phyloP scores from a whole-genome alignment of 2,329 filamentous ascomycete genomes.

The Stagonosporopsis tanaceti region DNA sequence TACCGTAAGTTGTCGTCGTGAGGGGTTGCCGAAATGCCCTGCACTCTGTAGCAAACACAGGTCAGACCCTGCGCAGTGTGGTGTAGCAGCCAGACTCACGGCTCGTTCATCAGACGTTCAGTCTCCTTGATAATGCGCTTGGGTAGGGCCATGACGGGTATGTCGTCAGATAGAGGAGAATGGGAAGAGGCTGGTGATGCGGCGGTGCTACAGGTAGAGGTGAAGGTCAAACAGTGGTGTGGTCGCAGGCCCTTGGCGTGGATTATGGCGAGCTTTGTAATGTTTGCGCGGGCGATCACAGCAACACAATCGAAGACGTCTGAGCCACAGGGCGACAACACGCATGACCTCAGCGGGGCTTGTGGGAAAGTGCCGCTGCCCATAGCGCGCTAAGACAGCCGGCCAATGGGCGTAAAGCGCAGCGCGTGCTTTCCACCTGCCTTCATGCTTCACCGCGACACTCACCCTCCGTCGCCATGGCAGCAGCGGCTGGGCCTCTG shows the following conservation, averaged over 20 bases:
- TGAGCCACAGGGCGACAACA: conserved; percentile 20
- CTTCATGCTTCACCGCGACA: conserved; percentile 14
- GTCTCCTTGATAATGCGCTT: conserved; percentile 99
- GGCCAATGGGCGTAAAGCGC: conserved; percentile 9
- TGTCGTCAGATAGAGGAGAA: background rate
- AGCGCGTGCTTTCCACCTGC: conserved; percentile 19
- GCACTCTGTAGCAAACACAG: conserved; percentile 68
- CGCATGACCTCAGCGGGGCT: conserved; percentile 23
- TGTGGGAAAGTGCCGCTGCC: conserved; percentile 18
- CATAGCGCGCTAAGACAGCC: background rate
- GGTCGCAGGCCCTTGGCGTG: background rate
- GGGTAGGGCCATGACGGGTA: conserved; percentile 70
- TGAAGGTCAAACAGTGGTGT: background rate
- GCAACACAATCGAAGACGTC: conserved; percentile 13
- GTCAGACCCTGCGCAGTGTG: conserved; percentile 5
- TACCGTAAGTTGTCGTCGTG: conserved; percentile 98
- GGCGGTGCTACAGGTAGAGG: background rate
- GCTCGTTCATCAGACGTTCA: conserved; percentile 93
- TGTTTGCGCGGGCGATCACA: conserved; percentile 13
- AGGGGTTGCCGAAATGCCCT: conserved; percentile 92
- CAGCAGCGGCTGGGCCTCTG: conserved; percentile 34
- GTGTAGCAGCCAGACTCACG: conserved; percentile 65
- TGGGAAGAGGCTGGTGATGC: background rate
- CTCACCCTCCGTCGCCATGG: conserved; percentile 27
- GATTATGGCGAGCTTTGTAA: conserved; percentile 7